A percentile compares a stretch with the other conserved stretches of the same genome.
Conservation (phyloP, 495 filamentous ascomycete genomes). For the Penicillium taxi region DNA sequence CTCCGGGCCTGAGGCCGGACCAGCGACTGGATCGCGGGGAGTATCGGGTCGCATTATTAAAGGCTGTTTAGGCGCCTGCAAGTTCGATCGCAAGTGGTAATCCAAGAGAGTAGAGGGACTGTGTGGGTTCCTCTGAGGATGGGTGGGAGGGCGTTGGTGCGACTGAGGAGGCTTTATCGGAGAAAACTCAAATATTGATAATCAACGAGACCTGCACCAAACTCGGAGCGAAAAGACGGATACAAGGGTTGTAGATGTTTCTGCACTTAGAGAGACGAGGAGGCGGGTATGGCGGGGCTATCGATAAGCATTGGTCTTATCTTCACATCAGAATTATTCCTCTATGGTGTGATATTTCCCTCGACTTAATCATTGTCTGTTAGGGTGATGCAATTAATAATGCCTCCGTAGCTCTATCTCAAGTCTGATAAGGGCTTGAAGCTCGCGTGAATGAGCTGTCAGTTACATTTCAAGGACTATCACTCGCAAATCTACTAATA, state of each 20-base stretch:
- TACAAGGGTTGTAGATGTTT: not conserved
- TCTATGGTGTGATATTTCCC: too few relatives aligned
- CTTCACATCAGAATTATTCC: too few relatives aligned
- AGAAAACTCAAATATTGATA: too few relatives aligned
- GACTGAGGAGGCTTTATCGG: not conserved
- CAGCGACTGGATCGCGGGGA: conserved; percentile 56
- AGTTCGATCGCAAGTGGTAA: not conserved
- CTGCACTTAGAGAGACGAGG: not conserved
- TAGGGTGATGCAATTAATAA: too few relatives aligned
- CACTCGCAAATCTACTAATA: conserved; percentile 19
- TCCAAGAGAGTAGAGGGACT: not conserved
- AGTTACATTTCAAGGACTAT: conserved; percentile 21
- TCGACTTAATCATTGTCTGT: too few relatives aligned
- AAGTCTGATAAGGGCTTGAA: too few relatives aligned
- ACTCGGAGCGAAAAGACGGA: not conserved
- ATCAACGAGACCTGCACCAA: too few relatives aligned
- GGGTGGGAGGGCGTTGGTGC: not conserved
- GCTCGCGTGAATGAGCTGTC: too few relatives aligned
- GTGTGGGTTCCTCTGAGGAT: not conserved
- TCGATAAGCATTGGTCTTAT: conserved; percentile 16
- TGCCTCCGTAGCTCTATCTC: too few relatives aligned
- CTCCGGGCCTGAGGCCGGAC: conserved; percentile 60
- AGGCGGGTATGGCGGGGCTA: conserved; percentile 5
- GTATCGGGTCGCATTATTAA: conserved; percentile 32
- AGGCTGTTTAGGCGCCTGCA: not conserved